Conservation (phyloP, 352 stramenopile genomes). For the Paralagenidium karlingii region DNA sequence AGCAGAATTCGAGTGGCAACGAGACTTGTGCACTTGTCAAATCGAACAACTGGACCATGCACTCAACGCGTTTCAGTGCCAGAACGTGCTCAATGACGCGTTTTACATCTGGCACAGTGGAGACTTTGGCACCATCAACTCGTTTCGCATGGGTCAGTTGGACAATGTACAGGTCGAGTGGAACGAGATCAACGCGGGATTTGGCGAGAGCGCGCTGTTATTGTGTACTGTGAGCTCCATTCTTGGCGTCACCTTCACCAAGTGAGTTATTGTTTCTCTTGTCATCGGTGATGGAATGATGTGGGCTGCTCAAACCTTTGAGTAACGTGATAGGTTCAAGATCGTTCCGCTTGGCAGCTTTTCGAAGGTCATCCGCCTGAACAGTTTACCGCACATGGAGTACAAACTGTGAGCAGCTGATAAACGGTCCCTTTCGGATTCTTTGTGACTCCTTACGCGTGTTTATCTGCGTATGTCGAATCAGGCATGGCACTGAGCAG, state of each 20-base stretch:
- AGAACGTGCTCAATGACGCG: constrained; percentile 62
- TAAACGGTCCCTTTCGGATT: constrained; percentile 2
- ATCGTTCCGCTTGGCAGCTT: constrained; percentile 79
- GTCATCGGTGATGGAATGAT: constrained; percentile 2
- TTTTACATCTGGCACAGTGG: constrained; percentile 67
- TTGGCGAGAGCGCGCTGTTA: constrained; percentile 61
- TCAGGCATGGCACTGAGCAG: constrained; percentile 72
- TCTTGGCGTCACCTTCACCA: constrained; percentile 47
- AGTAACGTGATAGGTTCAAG: constrained; percentile 56
- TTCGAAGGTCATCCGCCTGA: constrained; percentile 75
- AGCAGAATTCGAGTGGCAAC: constrained; percentile 30
- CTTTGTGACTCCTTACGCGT: background rate
- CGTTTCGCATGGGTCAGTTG: constrained; percentile 64
- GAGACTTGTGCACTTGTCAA: constrained; percentile 33
- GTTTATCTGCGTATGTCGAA: constrained; percentile 12
- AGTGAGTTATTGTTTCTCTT: constrained; percentile 25
- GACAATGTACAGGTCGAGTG: constrained; percentile 49
- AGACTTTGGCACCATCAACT: constrained; percentile 74
- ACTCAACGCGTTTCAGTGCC: constrained; percentile 19
- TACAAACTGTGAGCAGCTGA: constrained; percentile 51
- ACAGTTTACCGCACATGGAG: constrained; percentile 68
- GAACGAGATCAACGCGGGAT: constrained; percentile 82
- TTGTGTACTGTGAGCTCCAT: constrained; percentile 42
- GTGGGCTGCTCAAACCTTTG: background rate
- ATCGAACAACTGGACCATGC: constrained; percentile 45